phyloP scores from a whole-genome alignment of 257 asterid genomes.

The Perilla frutescens region DNA sequence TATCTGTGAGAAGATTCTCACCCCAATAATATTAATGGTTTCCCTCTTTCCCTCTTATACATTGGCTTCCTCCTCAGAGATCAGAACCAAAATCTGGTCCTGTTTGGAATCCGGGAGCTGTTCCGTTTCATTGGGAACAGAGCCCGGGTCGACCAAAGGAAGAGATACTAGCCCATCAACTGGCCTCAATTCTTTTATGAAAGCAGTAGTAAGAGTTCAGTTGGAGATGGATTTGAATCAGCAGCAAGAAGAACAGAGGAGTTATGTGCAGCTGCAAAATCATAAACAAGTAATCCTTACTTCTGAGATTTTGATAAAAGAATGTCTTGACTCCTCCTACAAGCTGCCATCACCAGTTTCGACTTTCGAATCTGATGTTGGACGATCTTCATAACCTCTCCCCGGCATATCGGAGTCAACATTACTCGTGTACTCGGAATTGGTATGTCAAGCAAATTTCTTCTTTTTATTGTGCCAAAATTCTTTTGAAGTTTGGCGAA shows the following conservation, averaged over 20 bases:
- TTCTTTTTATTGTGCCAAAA: conserved; percentile 27
- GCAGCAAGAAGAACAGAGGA: no score
- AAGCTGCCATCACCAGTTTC: not conserved
- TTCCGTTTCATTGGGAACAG: conserved; percentile 86
- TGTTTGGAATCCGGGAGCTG: conserved; percentile 62
- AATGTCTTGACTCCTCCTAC: not conserved
- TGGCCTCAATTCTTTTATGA: not conserved
- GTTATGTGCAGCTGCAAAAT: not conserved
- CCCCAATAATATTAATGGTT: conserved; percentile 8
- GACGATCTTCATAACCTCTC: conserved; percentile 5
- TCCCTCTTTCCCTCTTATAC: conserved; percentile 14
- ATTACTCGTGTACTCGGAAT: conserved; percentile 7
- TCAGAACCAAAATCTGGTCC: conserved; percentile 76
- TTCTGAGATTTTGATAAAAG: not conserved
- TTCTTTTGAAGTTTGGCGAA: conserved; percentile 49
- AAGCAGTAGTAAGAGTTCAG: not conserved
- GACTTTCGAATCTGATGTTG: not conserved
- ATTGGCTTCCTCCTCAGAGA: conserved; percentile 46
- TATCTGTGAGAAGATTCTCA: conserved; percentile 68
- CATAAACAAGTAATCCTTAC: conserved; percentile 12
- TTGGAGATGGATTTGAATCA: not conserved
- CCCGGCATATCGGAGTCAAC: not conserved
- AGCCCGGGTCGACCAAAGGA: conserved; percentile 78
- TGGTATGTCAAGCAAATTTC: not conserved
- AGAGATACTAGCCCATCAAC: conserved; percentile 21